Evolutionary conservation across 129 eudicot genomes (phyloP).

Genomic region (Kitagawia praeruptora): DNA sequence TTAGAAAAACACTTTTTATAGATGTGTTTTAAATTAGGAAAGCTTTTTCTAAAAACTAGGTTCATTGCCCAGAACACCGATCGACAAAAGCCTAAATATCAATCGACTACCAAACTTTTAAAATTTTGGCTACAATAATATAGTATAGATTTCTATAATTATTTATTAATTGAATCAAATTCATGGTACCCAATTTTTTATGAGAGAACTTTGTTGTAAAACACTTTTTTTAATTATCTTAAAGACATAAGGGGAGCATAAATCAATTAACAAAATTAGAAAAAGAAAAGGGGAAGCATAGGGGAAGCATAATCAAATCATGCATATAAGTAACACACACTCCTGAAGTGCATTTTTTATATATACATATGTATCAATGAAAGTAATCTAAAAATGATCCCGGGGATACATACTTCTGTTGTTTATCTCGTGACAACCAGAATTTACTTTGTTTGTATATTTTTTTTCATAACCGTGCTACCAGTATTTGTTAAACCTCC

Average conservation of each 20-base stretch:
- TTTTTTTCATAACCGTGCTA: background rate
- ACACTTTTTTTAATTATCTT: background rate
- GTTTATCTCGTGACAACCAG: background rate
- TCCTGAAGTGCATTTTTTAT: background rate
- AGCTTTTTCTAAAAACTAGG: too few relatives aligned
- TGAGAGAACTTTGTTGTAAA: background rate
- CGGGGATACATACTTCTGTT: background rate
- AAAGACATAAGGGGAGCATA: background rate
- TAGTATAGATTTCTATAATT: background rate
- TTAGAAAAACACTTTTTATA: too few relatives aligned
- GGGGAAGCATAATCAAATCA: background rate
- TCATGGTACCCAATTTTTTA: too few relatives aligned
- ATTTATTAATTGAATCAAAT: too few relatives aligned
- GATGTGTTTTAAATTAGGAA: too few relatives aligned
- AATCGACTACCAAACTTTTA: too few relatives aligned
- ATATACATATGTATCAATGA: too few relatives aligned
- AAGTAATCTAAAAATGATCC: background rate
- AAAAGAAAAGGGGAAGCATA: too few relatives aligned
- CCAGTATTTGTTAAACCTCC: background rate
- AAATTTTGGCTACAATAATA: too few relatives aligned
- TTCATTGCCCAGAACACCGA: too few relatives aligned
- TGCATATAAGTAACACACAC: background rate
- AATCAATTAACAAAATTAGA: too few relatives aligned
- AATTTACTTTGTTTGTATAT: background rate
- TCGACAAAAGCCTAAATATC: too few relatives aligned